phyloP scores from a whole-genome alignment of 2,329 filamentous ascomycete species.

The Aphanocladium album region DNA sequence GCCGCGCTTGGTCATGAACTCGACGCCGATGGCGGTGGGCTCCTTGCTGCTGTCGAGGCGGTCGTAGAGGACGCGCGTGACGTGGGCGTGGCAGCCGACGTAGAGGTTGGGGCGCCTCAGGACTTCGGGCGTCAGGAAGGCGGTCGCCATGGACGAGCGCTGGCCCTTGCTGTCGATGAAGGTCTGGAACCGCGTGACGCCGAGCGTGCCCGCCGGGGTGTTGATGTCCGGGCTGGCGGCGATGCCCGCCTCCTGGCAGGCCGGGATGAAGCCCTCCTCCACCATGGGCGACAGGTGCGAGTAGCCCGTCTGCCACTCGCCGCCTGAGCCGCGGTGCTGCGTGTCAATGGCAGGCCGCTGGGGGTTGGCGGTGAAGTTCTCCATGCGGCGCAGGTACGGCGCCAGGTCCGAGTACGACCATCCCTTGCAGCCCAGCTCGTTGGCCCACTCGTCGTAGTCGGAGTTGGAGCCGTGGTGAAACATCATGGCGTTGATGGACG shows the following conservation, averaged over 20 bases:
- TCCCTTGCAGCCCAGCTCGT: slow-evolving; percentile 15
- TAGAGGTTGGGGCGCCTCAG: slow-evolving; percentile 16
- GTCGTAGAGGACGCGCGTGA: slow-evolving; percentile 17
- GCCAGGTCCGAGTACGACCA: slow-evolving; percentile 19
- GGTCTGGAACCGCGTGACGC: slow-evolving; percentile 16
- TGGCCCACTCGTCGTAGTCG: slow-evolving; percentile 19
- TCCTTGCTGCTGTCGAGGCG: slow-evolving; percentile 5
- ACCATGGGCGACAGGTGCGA: slow-evolving; percentile 15
- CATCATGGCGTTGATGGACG: slow-evolving; percentile 22
- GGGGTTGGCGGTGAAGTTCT: slow-evolving; percentile 19
- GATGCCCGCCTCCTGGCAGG: slow-evolving; percentile 15
- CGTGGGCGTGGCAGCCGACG: slow-evolving; percentile 17
- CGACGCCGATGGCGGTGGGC: slow-evolving; percentile 16
- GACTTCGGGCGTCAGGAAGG: slow-evolving; percentile 16
- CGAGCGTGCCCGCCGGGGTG: slow-evolving; percentile 15
- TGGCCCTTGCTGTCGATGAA: slow-evolving; percentile 18
- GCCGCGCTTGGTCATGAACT: slow-evolving; percentile 13
- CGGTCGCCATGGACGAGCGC: slow-evolving; percentile 19
- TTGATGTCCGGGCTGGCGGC: slow-evolving; percentile 15
- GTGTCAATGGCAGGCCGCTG: slow-evolving; percentile 15
- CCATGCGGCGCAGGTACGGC: slow-evolving; percentile 18
- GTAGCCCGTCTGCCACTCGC: slow-evolving; percentile 18
- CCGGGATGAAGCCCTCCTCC: slow-evolving; percentile 17
- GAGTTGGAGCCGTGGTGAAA: slow-evolving; percentile 19
- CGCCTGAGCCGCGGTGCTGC: slow-evolving; percentile 13